phyloP scores from a whole-genome alignment of 768 basidiomycete genomes.

The Pulveroboletus sp. region DNA sequence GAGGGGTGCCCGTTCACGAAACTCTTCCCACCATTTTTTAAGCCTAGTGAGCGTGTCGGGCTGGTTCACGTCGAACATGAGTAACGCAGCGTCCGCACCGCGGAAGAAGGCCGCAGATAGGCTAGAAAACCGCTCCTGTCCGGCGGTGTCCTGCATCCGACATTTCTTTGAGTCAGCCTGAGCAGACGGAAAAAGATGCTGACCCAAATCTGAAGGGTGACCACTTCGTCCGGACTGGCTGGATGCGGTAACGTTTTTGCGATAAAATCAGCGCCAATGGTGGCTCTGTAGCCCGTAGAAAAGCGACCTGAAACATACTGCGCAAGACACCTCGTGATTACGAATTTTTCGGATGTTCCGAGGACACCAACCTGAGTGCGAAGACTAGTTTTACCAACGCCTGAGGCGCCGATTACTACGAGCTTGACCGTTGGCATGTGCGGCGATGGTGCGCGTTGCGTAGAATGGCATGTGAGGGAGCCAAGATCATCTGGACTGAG shows the following conservation, averaged over 20 bases:
- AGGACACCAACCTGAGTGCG: conserved; percentile 56
- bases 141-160: conserved; percentile 65
- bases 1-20: conserved; percentile 61
- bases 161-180: conserved; percentile 2
- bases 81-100: conserved; percentile 74
- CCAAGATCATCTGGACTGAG: conserved; percentile 7
- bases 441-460: conserved; percentile 5
- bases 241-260: conserved; percentile 67
- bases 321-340: background rate
- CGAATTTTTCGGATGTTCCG: background rate
- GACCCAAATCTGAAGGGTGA: conserved; percentile 71
- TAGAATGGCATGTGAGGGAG: conserved; percentile 13
- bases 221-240: conserved; percentile 44
- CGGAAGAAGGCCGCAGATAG: conserved; percentile 82
- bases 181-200: conserved; percentile 11
- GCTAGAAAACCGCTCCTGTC: conserved; percentile 84
- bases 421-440: conserved; percentile 73
- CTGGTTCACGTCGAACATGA: conserved; percentile 77
- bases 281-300: conserved; percentile 73
- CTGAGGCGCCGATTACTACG: conserved; percentile 75
- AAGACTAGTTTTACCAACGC: conserved; percentile 82
- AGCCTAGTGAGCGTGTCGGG: conserved; percentile 57
- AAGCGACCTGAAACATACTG: conserved; percentile 77
- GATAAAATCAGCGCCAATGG: conserved; percentile 89
- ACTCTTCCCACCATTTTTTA: conserved; percentile 76